Base-by-base conservation (phyloP, 1,139 yeast genomes). In the Geotrichum aggregatum region DNA sequence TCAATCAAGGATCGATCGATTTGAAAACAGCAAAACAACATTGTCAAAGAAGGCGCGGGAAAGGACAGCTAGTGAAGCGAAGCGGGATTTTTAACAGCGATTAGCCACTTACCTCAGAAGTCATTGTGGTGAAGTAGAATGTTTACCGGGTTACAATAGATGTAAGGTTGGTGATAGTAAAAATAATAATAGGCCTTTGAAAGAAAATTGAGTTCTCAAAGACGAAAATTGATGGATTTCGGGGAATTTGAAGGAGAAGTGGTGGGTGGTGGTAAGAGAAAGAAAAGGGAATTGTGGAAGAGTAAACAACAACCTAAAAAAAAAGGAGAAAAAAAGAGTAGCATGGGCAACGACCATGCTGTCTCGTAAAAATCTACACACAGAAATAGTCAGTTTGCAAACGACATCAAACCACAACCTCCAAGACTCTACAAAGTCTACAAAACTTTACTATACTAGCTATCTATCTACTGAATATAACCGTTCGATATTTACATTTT, bases 31-130 rank as follows among this genome's bases (percentile, higher is more conserved):
- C 11, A 33, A n/a, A n/a, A 33, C 36, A 14, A 13, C 36, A 14
- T n/a, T 33, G 36, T 33, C 18, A 24, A 24, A 5, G 28, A 24
- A 8, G 28, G 28, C 28, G 7, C 28, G 8, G 28, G 28, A 5
- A n/a, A n/a, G 28, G 28, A 24, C 28, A n/a, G n/a, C 8, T 24
- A 24, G 28, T 5, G 8, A 24, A 24, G 28, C 28, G 28, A 24
- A 24, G 28, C 28, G 8, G 7, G 8, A 24, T 24, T 24, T 24
- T 24, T 5, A 24, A 8, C 28, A 16, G 16, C 36, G 36, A 34
- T 40, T 26, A 40, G 44, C 33, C 44, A 46, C 49, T 19, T 46
- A 46, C 49, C 49, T 46, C 49, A 46, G 49, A 39, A 40, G 49
- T 31, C 49, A 46, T 46, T 31, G 44, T 46, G 31, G 30, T 30